Evolutionary conservation across 176 grass and related monocot genomes (phyloP).

Genomic region (Carex scoparia): DNA sequence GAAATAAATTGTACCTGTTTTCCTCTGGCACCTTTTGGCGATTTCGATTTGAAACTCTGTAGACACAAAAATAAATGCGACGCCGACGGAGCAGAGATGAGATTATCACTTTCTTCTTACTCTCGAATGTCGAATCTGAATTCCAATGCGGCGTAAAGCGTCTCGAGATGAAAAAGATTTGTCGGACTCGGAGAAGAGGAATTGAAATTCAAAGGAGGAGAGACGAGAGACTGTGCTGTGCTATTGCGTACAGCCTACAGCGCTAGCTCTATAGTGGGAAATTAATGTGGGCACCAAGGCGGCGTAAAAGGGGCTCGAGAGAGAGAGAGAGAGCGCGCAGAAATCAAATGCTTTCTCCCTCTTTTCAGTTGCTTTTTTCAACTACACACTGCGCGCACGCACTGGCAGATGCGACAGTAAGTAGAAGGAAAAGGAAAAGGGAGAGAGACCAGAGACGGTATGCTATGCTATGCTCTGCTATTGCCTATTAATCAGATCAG

Average conservation of each 20-base stretch:
- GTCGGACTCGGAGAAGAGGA: not conserved
- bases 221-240: slow-evolving; percentile 3
- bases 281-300: not conserved
- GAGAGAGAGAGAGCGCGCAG: not conserved
- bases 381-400: slow-evolving; percentile 7
- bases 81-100: not conserved
- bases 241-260: not conserved
- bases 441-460: not conserved
- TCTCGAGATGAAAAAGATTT: slow-evolving; percentile 4
- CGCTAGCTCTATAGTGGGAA: not conserved
- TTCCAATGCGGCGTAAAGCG: slow-evolving; percentile 4
- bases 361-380: not conserved
- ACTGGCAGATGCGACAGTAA: not conserved
- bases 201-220: not conserved
- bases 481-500: too few relatives aligned
- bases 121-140: not conserved
- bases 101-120: not conserved
- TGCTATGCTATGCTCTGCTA: not conserved
- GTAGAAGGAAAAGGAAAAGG: not conserved
- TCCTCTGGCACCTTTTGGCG: not conserved
- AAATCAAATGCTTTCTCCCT: not conserved
- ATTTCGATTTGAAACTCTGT: not conserved
- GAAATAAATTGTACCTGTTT: slow-evolving; percentile 14
- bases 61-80: slow-evolving; percentile 12
- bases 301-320: not conserved